phyloP scores from a whole-genome alignment of 2,329 filamentous ascomycete genomes.

The Dendrostoma leiphaemia region DNA sequence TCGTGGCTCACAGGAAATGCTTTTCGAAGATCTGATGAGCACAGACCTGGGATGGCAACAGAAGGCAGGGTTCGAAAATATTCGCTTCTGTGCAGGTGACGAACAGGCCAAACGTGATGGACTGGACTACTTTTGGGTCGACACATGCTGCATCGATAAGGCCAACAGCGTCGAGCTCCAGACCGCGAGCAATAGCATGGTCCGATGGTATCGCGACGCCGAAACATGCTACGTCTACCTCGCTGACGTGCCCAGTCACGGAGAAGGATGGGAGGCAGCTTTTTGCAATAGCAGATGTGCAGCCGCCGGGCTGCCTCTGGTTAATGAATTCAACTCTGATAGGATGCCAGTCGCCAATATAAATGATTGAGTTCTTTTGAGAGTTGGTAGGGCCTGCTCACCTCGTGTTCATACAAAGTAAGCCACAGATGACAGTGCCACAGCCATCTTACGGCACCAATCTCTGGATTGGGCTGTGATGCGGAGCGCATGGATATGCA shows the following conservation, averaged over 20 bases:
- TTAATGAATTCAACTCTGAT: too few relatives aligned
- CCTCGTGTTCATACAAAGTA: too few relatives aligned
- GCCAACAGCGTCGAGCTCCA: constrained; percentile 5
- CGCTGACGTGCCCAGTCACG: not conserved
- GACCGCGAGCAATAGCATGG: constrained; percentile 16
- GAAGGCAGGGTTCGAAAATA: not conserved
- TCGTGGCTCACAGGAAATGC: not conserved
- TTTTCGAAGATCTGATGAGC: not conserved
- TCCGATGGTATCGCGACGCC: constrained; percentile 12
- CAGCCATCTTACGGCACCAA: too few relatives aligned
- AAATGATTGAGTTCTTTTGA: too few relatives aligned
- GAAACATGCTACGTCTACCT: constrained; percentile 10
- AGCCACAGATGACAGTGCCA: too few relatives aligned
- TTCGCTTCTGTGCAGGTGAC: not conserved
- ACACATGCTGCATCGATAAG: constrained; percentile 19
- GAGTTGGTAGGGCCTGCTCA: too few relatives aligned
- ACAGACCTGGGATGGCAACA: not conserved
- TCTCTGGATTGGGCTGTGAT: too few relatives aligned
- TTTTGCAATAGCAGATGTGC: not conserved
- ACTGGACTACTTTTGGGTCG: constrained; percentile 11
- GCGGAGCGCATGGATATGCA: constrained; percentile 40
- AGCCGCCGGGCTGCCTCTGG: too few relatives aligned
- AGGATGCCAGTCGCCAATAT: too few relatives aligned
- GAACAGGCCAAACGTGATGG: constrained; percentile 2
- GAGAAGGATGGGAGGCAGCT: not conserved